Conservation (phyloP, 2,329 filamentous ascomycete species). For the Sporothrix brunneoviolacea region DNA sequence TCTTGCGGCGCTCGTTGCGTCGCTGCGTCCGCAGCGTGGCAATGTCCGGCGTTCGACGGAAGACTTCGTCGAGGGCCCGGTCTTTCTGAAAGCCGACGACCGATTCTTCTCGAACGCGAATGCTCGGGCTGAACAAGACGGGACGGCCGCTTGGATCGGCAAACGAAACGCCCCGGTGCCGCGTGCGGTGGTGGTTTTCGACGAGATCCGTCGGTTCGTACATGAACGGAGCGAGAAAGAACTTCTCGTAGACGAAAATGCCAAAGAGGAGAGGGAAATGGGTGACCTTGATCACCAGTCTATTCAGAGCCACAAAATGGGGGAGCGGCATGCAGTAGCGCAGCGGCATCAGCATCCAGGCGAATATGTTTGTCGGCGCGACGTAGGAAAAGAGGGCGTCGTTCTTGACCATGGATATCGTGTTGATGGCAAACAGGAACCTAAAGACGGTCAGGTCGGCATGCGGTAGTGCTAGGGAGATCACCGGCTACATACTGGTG, state of each 20-base stretch:
- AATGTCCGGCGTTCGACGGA: slow-evolving; percentile 64
- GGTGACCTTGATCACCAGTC: slow-evolving; percentile 84
- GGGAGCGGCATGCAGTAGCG: slow-evolving; percentile 74
- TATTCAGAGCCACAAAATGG: slow-evolving; percentile 77
- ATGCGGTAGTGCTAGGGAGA: background rate
- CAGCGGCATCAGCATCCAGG: slow-evolving; percentile 79
- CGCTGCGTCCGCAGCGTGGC: slow-evolving; percentile 53
- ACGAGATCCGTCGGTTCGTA: slow-evolving; percentile 82
- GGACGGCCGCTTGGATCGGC: slow-evolving; percentile 48
- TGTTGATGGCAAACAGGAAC: slow-evolving; percentile 92
- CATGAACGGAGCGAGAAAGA: slow-evolving; percentile 66
- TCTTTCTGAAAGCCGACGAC: slow-evolving; percentile 86
- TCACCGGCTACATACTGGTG: slow-evolving; percentile 50
- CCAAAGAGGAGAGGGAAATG: slow-evolving; percentile 82
- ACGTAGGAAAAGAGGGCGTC: slow-evolving; percentile 92
- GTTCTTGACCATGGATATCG: slow-evolving; percentile 98
- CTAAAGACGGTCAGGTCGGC: slow-evolving; percentile 25
- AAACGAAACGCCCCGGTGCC: slow-evolving; percentile 48
- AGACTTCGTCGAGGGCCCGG: slow-evolving; percentile 83
- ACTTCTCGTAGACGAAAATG: slow-evolving; percentile 82
- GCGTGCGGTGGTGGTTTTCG: slow-evolving; percentile 56
- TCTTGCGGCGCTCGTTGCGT: slow-evolving; percentile 61
- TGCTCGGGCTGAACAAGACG: slow-evolving; percentile 65
- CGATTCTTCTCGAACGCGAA: slow-evolving; percentile 74
- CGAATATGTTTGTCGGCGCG: slow-evolving; percentile 83